Evolutionary conservation across 495 filamentous ascomycete genomes (phyloP), one percentile per base, ranked within the genome.

Genomic region (Xylaria scruposa): DNA sequence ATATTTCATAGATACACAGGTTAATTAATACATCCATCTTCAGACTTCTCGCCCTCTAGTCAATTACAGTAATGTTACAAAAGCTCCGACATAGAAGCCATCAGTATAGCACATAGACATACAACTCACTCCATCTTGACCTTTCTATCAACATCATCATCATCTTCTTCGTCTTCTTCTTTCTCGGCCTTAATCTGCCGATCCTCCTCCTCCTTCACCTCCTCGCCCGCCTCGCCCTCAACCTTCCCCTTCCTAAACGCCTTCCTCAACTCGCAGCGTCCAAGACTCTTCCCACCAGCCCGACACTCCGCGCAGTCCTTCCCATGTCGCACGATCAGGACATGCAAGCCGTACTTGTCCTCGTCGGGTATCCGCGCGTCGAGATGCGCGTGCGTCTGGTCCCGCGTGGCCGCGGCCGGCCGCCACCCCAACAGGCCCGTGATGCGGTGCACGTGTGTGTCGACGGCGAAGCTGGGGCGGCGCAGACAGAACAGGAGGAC

Each of bases 361-460:
- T 91, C 84, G 75, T 94, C 89, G 4, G 94, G 94, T 44, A 97
- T 87, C 3, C 85, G 83, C 17, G 90, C 90, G 56, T 97, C 94
- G 31, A 93, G 86, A 77, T 97, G 94, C 56, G 86, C 87, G 76
- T 92, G 95, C 1, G 93, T 89, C 51, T 88, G 87, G 51, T 94
- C 89, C 51, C 91, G 84, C 8, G 79, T 91, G 8, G 88, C 88
- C 3, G 84, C 84, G 17, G 78, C 74, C 0, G 88, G 87, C 24
- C 95, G 84, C 94, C 94, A 98, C 17, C 90, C 89, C 0, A 97
- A 86, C 86, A 92, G 91, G 49, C 90, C 91, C 74, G 88, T 88
- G 66, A 96, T 86, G 3, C 95, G 88, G 76, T 90, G 90, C 44
- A 94, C 92, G 74, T 95, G 93, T 0, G 93, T 95, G 74, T 95